Conservation (phyloP, 257 asterid genomes). For the Solanum pimpinellifolium region DNA sequence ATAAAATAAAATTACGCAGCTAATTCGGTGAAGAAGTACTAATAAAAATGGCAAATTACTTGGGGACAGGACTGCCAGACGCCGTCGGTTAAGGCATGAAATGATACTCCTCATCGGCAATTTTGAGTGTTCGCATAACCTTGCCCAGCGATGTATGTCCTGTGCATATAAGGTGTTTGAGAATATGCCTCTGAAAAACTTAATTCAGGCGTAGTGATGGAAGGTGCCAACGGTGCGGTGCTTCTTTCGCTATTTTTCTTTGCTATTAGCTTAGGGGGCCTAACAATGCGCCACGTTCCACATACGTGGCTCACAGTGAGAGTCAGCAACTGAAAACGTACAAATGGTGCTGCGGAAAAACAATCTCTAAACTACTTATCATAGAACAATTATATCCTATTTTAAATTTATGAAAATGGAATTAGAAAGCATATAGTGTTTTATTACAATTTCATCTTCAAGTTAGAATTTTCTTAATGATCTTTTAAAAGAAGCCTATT, state of each 20-base stretch:
- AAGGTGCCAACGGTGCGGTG: background rate
- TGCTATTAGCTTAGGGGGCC: background rate
- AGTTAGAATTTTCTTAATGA: background rate
- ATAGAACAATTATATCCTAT: background rate
- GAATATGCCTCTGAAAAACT: background rate
- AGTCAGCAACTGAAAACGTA: background rate
- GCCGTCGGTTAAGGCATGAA: slow-evolving; percentile 24
- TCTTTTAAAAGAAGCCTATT: no score
- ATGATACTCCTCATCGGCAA: slow-evolving; percentile 28
- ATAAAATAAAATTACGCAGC: background rate
- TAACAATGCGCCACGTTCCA: background rate
- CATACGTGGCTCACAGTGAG: background rate
- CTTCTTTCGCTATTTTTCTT: background rate
- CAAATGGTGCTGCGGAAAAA: background rate
- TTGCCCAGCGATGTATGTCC: background rate
- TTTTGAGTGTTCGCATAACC: background rate
- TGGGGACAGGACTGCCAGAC: slow-evolving; percentile 18
- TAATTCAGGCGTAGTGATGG: background rate
- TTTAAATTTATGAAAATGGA: background rate
- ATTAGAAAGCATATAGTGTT: background rate
- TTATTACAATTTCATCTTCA: background rate
- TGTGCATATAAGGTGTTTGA: background rate
- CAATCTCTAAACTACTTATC: background rate
- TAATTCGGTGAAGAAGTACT: background rate
- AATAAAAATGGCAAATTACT: slow-evolving; percentile 13